Evolutionary conservation across 768 basidiomycete species (phyloP), one percentile per base, ranked within the genome.

Genomic region (Russula virescens): DNA sequence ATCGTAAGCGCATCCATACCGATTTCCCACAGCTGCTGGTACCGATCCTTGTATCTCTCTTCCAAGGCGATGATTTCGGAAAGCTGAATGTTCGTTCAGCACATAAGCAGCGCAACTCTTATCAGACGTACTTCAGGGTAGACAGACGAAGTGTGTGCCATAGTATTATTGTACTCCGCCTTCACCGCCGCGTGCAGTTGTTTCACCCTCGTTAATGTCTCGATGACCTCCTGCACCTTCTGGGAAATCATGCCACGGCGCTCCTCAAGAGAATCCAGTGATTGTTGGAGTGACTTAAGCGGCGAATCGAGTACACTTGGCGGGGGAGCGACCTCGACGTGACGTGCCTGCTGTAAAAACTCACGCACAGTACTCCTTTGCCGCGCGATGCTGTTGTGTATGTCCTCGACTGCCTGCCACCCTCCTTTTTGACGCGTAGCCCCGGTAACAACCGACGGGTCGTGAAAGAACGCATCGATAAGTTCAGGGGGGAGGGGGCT

Each of bases 1-100:
- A 91, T 79, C 0, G 89, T 90, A 58, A 91, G 76, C 0, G 84
- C 85, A 61, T 89, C 87, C 81, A 90, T 85, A 19, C 85, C 89
- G 59, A 91, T 76, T 64, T 90, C 89, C 88, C 88, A 91, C 56
- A 91, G 72, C 65, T 89, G 86, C 67, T 91, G 87, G 66, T 89
- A 91, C 61, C 86, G 85, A 68, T 90, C 87, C 68, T 81, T 83
- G 73, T 90, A 90, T 68, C 84, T 88, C 73, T 91, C 89, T 70
- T 91, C 88, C 42, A 91, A 68, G 3, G 80, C 86, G 11, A 86
- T 79, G 45, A 90, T 85, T 49, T 81, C 78, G 2, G 88, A 89
- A 23, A 91, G 77, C 89, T 91, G 56, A 25, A 52, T 46, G 48
- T 19, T 56, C 58, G 25, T 25, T 66, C 56, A 60, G 45, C 35